A percentile compares a stretch with the other conserved stretches of the same genome.
Evolutionary conservation across 768 basidiomycete genomes (phyloP).

Genomic region (Ramaria sp.): DNA sequence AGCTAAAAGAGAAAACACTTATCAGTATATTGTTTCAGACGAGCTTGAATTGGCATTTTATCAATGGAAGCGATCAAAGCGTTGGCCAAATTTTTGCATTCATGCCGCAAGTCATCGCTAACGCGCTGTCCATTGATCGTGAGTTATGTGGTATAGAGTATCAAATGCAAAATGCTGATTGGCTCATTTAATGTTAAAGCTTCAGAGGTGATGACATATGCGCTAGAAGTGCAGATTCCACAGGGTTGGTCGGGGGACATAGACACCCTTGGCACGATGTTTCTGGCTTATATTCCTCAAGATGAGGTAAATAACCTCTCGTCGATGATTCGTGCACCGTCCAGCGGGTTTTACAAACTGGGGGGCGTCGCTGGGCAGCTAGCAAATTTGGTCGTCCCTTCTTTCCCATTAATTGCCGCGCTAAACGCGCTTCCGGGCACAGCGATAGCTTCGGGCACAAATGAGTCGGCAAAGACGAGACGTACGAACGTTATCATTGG

Average conservation of each 20-base stretch:
- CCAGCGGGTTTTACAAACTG: background rate
- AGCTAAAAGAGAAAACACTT: background rate
- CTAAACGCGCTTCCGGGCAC: background rate
- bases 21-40: background rate
- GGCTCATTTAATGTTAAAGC: background rate
- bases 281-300: background rate
- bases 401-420: background rate
- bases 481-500: background rate
- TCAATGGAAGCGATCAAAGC: background rate
- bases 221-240: background rate
- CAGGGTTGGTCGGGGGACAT: background rate
- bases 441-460: background rate
- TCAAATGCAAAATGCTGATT: background rate
- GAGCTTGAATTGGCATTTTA: background rate
- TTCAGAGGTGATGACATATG: background rate
- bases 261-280: background rate
- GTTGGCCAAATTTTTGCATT: background rate
- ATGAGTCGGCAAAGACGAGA: background rate
- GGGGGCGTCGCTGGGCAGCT: background rate
- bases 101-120: background rate
- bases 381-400: background rate
- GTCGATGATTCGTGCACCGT: background rate
- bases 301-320: background rate
- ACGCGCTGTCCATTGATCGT: background rate
- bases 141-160: background rate